These are phyloP conservation scores for Paramecium sexaurelia DNA, from an alignment of 73 alveolate species.

Conservation along the genomic window DNA sequence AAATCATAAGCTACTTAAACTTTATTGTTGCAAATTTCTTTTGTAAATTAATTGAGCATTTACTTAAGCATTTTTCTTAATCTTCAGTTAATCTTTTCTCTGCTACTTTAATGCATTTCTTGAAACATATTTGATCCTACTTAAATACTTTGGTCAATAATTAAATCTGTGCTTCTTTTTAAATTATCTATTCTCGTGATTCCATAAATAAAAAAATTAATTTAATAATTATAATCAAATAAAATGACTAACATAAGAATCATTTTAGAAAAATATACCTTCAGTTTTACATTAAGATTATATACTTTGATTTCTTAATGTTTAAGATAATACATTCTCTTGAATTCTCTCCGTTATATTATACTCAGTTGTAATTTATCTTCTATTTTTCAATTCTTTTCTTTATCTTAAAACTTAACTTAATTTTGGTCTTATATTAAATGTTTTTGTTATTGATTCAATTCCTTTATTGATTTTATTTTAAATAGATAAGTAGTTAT, in stretches of 20 bases:
- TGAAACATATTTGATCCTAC: background rate
- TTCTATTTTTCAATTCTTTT: constrained; percentile 42
- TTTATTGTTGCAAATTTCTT: constrained; percentile 35
- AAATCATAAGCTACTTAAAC: constrained; percentile 24
- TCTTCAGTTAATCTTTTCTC: constrained; percentile 13
- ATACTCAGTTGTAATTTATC: background rate
- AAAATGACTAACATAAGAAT: constrained; percentile 46
- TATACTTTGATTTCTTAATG: background rate
- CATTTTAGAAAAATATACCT: constrained; percentile 9
- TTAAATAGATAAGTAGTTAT: background rate
- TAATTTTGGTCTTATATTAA: background rate
- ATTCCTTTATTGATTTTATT: background rate
- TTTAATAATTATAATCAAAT: constrained; percentile 9
- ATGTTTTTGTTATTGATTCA: background rate
- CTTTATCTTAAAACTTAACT: background rate
- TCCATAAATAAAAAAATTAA: constrained; percentile 1
- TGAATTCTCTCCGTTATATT: background rate
- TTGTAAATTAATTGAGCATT: background rate
- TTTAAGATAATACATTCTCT: constrained; percentile 17
- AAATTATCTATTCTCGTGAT: constrained; percentile 25
- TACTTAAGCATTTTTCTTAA: constrained; percentile 37
- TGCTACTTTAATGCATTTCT: constrained; percentile 7
- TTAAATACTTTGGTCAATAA: background rate
- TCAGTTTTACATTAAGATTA: background rate
- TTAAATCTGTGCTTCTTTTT: constrained; percentile 14